Base-by-base conservation (phyloP, 768 basidiomycete species). In the Wakefieldia striispora region DNA sequence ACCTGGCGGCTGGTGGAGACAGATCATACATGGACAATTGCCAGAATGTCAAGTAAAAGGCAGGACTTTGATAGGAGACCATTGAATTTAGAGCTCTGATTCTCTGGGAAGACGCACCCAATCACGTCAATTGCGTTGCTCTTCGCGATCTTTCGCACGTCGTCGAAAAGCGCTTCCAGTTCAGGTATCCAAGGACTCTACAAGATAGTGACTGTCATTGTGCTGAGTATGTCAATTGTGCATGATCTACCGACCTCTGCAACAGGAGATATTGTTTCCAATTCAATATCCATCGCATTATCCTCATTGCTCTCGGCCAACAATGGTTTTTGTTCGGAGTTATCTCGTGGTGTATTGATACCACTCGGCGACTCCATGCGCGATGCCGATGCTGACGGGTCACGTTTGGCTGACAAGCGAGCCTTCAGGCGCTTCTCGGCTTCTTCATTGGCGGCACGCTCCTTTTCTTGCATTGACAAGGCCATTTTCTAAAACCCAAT, bases 41-140 rank as follows among this genome's bases (percentile, higher is more conserved):
- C 97, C 97, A 99, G 72, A 97, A 99, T 3, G 95, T 93, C 40
- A 91, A 70, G 62, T 94, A 97, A 71, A 99, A 98, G 3, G 84
- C 88, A 24, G 93, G 86, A 3, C 95, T 97, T n/a, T 31, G 1
- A 43, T 56, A 23, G 38, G 47, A 12, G 20, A n/a, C 14, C 33
- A 35, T 50, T 45, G 46, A 55, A 42, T 20, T 17, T 47, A 49
- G 45, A 33, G 43, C 20, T 14, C 26, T 45, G 45, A 17, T 41
- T 52, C 24, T 53, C 35, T 34, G 45, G 41, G 26, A 49, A 41
- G 19, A 66, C 86, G 46, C 67, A 94, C 86, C 88, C 87, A 57
- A 95, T 82, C 35, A 84, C 69, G 31, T 86, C 80, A 46, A 72
- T 76, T 9, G 79, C 80, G 57, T 73, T 81, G 14, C 75, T 75